Base-by-base conservation (phyloP, 2,329 filamentous ascomycete genomes). In the Mariannaea sp. region DNA sequence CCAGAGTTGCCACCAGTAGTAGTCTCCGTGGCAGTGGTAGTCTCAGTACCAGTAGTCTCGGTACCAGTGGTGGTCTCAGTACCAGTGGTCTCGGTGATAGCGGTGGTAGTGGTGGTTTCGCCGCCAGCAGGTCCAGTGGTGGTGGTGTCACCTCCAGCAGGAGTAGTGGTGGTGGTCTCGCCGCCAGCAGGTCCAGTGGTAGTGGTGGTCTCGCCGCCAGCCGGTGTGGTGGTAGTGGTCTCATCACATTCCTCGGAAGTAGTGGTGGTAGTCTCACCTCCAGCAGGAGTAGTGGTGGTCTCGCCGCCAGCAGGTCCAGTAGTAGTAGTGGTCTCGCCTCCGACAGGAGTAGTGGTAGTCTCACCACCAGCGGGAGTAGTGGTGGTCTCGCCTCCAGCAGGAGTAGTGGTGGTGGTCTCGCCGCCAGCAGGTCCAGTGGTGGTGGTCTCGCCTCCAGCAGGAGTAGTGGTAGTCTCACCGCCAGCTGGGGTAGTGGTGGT, bases 21-120 rank as follows among this genome's bases (percentile, higher is more conserved):
- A 16, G 22, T 33, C n/a, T 53, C 42, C 3, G 40, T 16, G 10
- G 30, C 35, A n/a, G 44, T 32, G 16, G 46, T 40, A 24, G 22
- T 24, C 22, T 24, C 22, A 24, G 12, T 30, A 14, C 45, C 44
- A n/a, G 29, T 19, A 16, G 39, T 49, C 27, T 45, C 55, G 24
- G 33, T 53, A 16, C 20, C 32, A 16, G 24, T 36, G n/a, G 46
- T 55, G n/a, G 32, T 55, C 7, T 35, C 30, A n/a, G 53, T 42
- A 36, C 17, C 33, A 5, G 44, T 51, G 14, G 50, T 49, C 4
- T 4, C 29, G 9, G 47, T 38, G 27, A 22, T 29, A 14, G 22
- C 24, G 30, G 32, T 36, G 9, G 12, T 17, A 17, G 41, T 27
- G 3, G 40, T 41, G 20, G n/a, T n/a, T n/a, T n/a, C n/a, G n/a